Evolutionary conservation across 441 rosid species (phyloP).

Genomic region (Jatropha multifida): DNA sequence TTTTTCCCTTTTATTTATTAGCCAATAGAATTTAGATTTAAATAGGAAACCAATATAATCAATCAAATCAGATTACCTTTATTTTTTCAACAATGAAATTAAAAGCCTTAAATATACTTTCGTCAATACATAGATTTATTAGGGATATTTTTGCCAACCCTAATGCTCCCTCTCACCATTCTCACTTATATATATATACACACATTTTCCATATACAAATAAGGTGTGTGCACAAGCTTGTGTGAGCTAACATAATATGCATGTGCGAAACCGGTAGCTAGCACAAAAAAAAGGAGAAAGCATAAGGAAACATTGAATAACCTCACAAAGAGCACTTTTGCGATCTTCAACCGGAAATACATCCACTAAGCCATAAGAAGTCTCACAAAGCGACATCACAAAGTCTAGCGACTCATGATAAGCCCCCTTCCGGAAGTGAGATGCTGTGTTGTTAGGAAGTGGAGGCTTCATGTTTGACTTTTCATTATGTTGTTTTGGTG

Average conservation of each 20-base stretch:
- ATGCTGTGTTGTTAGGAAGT: slow-evolving; percentile 62
- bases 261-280: background rate
- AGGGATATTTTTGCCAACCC: too few species aligned
- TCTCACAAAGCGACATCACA: slow-evolving; percentile 88
- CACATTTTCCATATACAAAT: background rate
- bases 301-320: slow-evolving; percentile 25
- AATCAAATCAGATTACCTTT: too few species aligned
- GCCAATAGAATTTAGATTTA: too few species aligned
- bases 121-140: too few species aligned
- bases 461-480: slow-evolving; percentile 76
- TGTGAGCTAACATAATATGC: background rate
- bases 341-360: slow-evolving; percentile 98
- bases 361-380: slow-evolving; percentile 96
- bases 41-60: too few species aligned
- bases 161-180: too few species aligned
- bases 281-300: background rate
- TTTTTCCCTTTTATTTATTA: too few species aligned
- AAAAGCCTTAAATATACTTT: too few species aligned
- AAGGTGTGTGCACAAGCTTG: background rate
- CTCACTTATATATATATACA: background rate
- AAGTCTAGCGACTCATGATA: slow-evolving; percentile 94
- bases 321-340: slow-evolving; percentile 92
- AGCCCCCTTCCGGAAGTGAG: slow-evolving; percentile 89
- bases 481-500: slow-evolving; percentile 78
- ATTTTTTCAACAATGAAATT: too few species aligned